Base-by-base conservation (phyloP, 1,284 basidiomycete species). In the Cryptococcus sp. region DNA sequence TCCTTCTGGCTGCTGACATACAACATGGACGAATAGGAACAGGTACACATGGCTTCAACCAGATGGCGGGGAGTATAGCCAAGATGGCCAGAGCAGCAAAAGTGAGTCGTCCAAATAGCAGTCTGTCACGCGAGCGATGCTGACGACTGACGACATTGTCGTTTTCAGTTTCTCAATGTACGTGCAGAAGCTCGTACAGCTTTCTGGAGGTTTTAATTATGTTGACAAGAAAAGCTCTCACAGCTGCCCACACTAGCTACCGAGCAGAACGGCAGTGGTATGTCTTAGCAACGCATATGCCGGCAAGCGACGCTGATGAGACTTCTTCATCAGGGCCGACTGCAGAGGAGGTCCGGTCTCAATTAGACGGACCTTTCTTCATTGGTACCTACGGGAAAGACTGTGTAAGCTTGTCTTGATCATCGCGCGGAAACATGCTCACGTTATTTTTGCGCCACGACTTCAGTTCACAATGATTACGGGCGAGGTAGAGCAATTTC, bases 241-340 rank as follows among this genome's bases (percentile, higher is more conserved):
- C 81, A 85, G 54, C 83, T 90, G 50, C 86, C 87, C 46, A 86
- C 93, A 16, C 76, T 92, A 23, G 85, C 82, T n/a, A 93, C 91
- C 0, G 91, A 92, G 64, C 91, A 95, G 78, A 90, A 91, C 70
- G 83, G 88, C 1, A 85, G 81, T 82, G 88, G 90, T 88, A 20
- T 16, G 58, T 39, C 30, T 15, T 0, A 84, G 82, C 0, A 64
- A 82, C 5, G 81, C 89, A 8, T 35, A 35, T 13, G 30, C n/a
- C n/a, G 8, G 2, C 13, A 8, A 35, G 8, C 2, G 30, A 10
- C 22, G 40, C 51, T 41, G 17, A 58, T 42, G 30, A 35, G 23
- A 25, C 23, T 30, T 13, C 30, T 4, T 8, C 23, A 20, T 3
- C 25, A 52, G 20, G 39, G 25, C 23, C 22, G 13, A 40, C 25